Evolutionary conservation across 2,329 filamentous ascomycete species (phyloP).

Genomic region (Xylariaceae sp.): DNA sequence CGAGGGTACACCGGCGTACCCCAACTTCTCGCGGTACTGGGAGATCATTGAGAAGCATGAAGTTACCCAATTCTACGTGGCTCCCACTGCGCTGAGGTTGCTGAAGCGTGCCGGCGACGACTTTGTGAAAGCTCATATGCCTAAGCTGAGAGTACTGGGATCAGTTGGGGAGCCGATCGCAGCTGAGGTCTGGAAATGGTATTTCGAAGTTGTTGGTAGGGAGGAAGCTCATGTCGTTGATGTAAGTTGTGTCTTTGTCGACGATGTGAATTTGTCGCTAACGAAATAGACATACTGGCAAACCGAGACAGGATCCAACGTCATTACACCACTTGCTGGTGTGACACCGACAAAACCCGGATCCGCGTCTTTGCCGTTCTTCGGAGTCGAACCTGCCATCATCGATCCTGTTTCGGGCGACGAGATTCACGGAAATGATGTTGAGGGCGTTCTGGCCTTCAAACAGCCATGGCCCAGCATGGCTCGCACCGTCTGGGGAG

Average conservation of each 20-base stretch:
- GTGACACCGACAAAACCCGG: constrained; percentile 97
- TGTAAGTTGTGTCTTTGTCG: constrained; percentile 63
- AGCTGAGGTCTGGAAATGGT: constrained; percentile 99
- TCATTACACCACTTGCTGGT: constrained; percentile 91
- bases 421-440: constrained; percentile 93
- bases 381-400: constrained; percentile 96
- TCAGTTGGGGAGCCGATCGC: constrained; percentile 98
- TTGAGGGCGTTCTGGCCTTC: constrained; percentile 95
- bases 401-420: constrained; percentile 95
- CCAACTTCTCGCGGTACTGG: constrained; percentile 98
- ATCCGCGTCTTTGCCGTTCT: constrained; percentile 95
- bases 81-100: constrained; percentile 89
- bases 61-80: constrained; percentile 98
- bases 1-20: constrained; percentile 96
- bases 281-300: constrained; percentile 92
- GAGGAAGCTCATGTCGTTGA: constrained; percentile 93
- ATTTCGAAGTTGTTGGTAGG: constrained; percentile 93
- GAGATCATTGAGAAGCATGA: constrained; percentile 95
- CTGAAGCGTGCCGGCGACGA: constrained; percentile 95
- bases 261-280: constrained; percentile 20
- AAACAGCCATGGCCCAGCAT: constrained; percentile 99
- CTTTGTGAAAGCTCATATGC: constrained; percentile 89
- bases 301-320: constrained; percentile 96
- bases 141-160: constrained; percentile 85
- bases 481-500: constrained; percentile 96